A percentile compares a stretch with the other conserved stretches of the same genome.
Evolutionary conservation across 805 yeast genomes (phyloP).

Genomic region (Priceomyces medius): DNA sequence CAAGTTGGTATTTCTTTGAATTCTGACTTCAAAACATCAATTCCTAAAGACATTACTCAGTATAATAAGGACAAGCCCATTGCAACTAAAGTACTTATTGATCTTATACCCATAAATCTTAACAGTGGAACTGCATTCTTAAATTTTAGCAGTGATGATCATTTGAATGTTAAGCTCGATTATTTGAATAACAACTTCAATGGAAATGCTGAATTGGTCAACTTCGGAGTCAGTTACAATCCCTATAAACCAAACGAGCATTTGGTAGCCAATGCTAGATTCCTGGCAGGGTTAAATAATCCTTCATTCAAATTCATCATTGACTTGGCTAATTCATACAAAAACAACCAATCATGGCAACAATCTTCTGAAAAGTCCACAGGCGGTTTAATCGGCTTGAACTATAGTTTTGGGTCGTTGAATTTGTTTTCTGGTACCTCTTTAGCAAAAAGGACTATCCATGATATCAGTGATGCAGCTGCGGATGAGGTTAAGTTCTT

Average conservation of each 20-base stretch:
- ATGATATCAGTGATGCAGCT: conserved; percentile 51
- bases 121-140: conserved; percentile 35
- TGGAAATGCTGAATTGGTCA: conserved; percentile 54
- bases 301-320: conserved; percentile 44
- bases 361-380: conserved; percentile 54
- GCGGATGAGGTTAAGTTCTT: conserved; percentile 40
- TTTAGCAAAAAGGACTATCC: conserved; percentile 54
- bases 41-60: conserved; percentile 22
- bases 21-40: conserved; percentile 31
- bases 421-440: conserved; percentile 53
- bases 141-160: conserved; percentile 38
- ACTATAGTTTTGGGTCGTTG: conserved; percentile 29
- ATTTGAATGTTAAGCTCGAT: conserved; percentile 35
- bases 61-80: conserved; percentile 41
- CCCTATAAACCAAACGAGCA: conserved; percentile 51
- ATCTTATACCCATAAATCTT: conserved; percentile 38
- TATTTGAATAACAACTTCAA: conserved; percentile 45
- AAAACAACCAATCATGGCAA: conserved; percentile 51
- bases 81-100: conserved; percentile 46
- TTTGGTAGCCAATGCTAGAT: conserved; percentile 44
- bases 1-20: conserved; percentile 41
- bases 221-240: conserved; percentile 47
- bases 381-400: conserved; percentile 53
- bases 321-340: conserved; percentile 31
- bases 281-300: conserved; percentile 45